Evolutionary conservation across 1,139 yeast species (phyloP), one percentile per base, ranked within the genome.

Genomic region (Meyerozyma sp.): DNA sequence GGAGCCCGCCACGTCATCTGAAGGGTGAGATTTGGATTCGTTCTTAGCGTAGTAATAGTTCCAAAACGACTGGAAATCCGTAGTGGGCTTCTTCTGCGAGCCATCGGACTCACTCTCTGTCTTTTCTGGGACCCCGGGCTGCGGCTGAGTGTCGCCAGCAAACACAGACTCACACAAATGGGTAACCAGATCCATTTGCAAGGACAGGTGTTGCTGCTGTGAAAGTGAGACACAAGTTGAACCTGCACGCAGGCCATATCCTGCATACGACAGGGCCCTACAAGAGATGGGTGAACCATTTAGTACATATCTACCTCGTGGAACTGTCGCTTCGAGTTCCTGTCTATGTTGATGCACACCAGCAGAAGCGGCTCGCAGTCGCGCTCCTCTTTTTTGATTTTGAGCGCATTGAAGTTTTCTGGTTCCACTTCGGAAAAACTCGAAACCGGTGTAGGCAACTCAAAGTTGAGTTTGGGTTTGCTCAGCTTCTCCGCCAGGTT

Each of bases 161-260:
- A 59, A 42, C 40, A 59, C 56, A 43, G 52, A 55, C 39, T 59
- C 62, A 8, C 57, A 44, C 37, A 59, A 53, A 29, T 51, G 54
- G 26, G 62, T 55, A 21, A 58, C 57, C 44, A 49, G 59, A 37
- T 57, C 59, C 63, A 56, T 57, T 28, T 38, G 14, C 29, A 27
- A 27, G n/a, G 29, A n/a, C 29, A 27, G 5, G 29, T 9, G 29
- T 11, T 27, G 29, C 29, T 27, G 29, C 16, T 11, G 34, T 32
- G 8, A 21, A 27, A 11, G 41, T 26, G 41, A 35, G 26, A 32
- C 21, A 18, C 13, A 21, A 26, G n/a, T 13, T 38, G 8, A 14
- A 20, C 21, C 34, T 18, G 21, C 11, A 18, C 25, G 8, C 5
- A 8, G 23, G 23, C 8, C 5, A 21, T 21, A 4, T 21, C 23